Percentiles rank a stretch among this genome's conserved stretches.
These are phyloP conservation scores for Petasospora fabianii DNA, from an alignment of 1,139 yeast genomes.

Conservation along the genomic window DNA sequence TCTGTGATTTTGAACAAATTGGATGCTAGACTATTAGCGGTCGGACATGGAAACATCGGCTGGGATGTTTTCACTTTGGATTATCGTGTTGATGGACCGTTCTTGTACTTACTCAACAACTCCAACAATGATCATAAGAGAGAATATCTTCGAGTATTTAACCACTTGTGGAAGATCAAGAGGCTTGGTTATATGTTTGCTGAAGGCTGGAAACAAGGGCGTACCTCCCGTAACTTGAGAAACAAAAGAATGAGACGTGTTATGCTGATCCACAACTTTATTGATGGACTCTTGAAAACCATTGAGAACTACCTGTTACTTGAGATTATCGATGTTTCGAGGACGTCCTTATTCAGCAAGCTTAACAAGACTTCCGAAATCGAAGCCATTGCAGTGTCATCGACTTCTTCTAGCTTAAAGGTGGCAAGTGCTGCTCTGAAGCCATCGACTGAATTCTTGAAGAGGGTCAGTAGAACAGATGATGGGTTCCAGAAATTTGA, in stretches of 20 bases:
- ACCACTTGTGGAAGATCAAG: conserved; percentile 77
- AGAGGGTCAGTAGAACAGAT: conserved; percentile 12
- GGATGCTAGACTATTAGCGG: conserved; percentile 78
- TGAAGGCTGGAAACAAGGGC: conserved; percentile 38
- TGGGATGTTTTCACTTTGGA: conserved; percentile 96
- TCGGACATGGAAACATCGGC: conserved; percentile 66
- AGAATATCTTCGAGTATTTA: conserved; percentile 78
- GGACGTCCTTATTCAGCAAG: conserved; percentile 27
- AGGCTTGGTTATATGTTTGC: conserved; percentile 55
- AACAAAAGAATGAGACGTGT: conserved; percentile 37
- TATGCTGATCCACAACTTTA: conserved; percentile 43
- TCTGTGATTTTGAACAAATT: conserved; percentile 47
- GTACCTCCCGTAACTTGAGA: conserved; percentile 28
- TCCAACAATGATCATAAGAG: conserved; percentile 39
- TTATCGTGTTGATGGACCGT: conserved; percentile 62
- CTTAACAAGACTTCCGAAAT: conserved; percentile 1
- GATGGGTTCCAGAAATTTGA: conserved; percentile 4
- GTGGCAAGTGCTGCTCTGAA: conserved; percentile 13
- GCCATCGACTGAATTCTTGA: conserved; percentile 19
- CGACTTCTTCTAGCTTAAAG: conserved; percentile 13
- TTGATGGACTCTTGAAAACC: conserved; percentile 43
- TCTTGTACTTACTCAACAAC: conserved; percentile 41
- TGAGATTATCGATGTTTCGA: conserved; percentile 48
- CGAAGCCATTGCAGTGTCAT: conserved; percentile 11
- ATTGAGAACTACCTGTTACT: conserved; percentile 42